Base-by-base conservation (phyloP, 768 basidiomycete species). In the Lepiota venenata region DNA sequence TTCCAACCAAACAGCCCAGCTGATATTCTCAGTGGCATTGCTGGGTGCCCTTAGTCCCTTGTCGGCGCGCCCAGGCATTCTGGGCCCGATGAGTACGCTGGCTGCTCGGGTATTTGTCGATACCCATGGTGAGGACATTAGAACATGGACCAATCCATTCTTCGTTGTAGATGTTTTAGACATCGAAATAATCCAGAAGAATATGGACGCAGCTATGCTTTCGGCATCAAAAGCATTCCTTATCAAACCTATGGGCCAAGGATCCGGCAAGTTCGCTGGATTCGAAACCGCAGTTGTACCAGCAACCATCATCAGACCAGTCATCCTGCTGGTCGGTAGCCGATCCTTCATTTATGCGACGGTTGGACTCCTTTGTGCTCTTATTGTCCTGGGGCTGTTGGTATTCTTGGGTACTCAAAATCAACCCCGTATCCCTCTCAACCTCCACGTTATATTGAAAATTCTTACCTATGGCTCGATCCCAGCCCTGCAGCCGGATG, bases 141-240 rank as follows among this genome's bases (percentile, higher is more conserved):
- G 21, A 25, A 18, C 49, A 12, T 42, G 49, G 49, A 15, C 18
- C 16, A 40, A 15, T 15, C 49, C 21, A 29, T 14, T n/a, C 10
- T 35, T 50, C 39, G 12, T n/a, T 3, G 39, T 18, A 1, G 27
- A 50, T n/a, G 16, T 50, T 50, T 39, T 42, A 16, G 49, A 50
- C 21, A 25, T 41, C 16, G n/a, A 41, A 7, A 29, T 39, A 6
- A 42, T 50, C 9, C 39, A 50, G 18, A 39, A 18, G 16, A 50
- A 50, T 37, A 25, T 50, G 39, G 27, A 41, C 21, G 18, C n/a
- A 7, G 49, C 38, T 16, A 50, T 50, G 40, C 4, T 32, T 41
- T 50, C 49, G 10, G 49, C 49, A 3, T 41, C 49, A 1, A 50
- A 50, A 41, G 40, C 38, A 27, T 50, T 50, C 49, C 32, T 50